Percentiles rank a stretch among this genome's conserved stretches.
These are phyloP conservation scores for Aspergillus steynii DNA, from an alignment of 495 filamentous ascomycete genomes.

Conservation along the genomic window DNA sequence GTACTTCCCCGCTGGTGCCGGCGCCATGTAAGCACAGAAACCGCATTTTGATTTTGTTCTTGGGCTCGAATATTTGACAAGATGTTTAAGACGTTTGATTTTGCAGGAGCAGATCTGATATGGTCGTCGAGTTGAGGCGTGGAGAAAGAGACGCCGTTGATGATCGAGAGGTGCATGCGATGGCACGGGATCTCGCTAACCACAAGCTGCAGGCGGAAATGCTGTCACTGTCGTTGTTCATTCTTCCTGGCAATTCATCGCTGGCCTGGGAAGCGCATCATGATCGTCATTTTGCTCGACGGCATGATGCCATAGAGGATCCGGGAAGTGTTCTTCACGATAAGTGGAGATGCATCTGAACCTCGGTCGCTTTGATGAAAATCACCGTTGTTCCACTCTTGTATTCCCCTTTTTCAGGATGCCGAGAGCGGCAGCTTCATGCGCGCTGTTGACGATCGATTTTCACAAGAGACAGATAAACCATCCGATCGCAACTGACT, in stretches of 20 bases:
- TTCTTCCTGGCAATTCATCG: neutral
- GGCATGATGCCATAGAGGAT: neutral
- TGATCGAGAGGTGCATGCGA: neutral
- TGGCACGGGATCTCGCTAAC: neutral
- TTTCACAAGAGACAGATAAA: neutral
- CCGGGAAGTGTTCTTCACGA: neutral
- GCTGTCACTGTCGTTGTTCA: neutral
- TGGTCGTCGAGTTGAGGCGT: neutral
- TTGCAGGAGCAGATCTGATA: neutral
- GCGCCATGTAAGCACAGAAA: constrained; percentile 44
- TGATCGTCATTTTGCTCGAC: neutral
- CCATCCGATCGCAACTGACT: neutral
- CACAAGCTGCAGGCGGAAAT: neutral
- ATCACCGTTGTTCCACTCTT: neutral
- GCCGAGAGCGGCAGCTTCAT: neutral
- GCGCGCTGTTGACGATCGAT: neutral
- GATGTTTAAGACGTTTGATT: neutral
- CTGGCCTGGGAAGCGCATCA: neutral
- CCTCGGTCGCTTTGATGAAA: neutral
- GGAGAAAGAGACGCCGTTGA: neutral
- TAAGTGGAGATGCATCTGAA: constrained; percentile 3
- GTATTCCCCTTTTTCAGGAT: neutral
- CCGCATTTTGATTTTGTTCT: constrained; percentile 25
- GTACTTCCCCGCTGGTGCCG: constrained; percentile 39
- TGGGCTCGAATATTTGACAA: no score